phyloP scores from a whole-genome alignment of 129 eudicot species.

The Rutidosis leptorrhynchoides region DNA sequence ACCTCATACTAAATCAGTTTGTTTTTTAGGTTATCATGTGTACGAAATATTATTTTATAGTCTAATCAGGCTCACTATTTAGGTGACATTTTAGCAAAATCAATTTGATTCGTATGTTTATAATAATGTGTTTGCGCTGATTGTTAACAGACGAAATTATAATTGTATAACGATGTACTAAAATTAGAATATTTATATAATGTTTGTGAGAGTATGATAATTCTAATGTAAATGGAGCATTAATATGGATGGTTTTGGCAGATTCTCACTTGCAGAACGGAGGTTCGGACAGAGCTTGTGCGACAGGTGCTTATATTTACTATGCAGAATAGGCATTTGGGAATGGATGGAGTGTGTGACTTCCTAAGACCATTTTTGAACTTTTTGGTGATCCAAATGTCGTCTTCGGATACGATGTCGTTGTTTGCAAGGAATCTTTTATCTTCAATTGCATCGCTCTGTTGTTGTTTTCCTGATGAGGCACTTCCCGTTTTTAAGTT shows the following conservation, averaged over 20 bases:
- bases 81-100: slow-evolving; percentile 38
- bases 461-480: slow-evolving; percentile 61
- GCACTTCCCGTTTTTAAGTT: slow-evolving; percentile 67
- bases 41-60: neutral
- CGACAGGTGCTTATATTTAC: slow-evolving; percentile 66
- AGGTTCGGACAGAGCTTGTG: slow-evolving; percentile 66
- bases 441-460: slow-evolving; percentile 56
- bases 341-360: slow-evolving; percentile 69
- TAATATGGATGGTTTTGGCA: slow-evolving; percentile 34
- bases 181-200: neutral
- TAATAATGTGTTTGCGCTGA: neutral
- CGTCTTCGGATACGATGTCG: slow-evolving; percentile 38
- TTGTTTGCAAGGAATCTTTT: slow-evolving; percentile 51
- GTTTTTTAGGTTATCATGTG: neutral
- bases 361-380: slow-evolving; percentile 63
- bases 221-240: neutral
- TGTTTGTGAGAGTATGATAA: neutral
- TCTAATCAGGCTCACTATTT: slow-evolving; percentile 58
- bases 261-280: slow-evolving; percentile 65
- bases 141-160: neutral
- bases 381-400: slow-evolving; percentile 47
- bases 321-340: slow-evolving; percentile 47
- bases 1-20: neutral
- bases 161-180: neutral
- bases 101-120: neutral